Evolutionary conservation across 2,329 filamentous ascomycete species (phyloP).

Genomic region (Pleomassaria siparia): DNA sequence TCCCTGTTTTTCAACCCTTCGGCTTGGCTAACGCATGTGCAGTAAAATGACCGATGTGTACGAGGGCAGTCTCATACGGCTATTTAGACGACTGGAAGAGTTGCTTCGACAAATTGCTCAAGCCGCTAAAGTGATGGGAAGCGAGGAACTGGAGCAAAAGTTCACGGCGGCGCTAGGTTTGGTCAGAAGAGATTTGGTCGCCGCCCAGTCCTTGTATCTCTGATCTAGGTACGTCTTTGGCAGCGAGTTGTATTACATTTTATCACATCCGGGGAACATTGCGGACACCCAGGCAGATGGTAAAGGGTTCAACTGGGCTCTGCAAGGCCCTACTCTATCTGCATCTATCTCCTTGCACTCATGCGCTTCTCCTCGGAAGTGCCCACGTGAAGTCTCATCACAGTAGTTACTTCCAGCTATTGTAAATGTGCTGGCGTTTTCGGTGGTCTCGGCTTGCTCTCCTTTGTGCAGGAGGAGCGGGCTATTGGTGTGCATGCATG

Average conservation of each 20-base stretch:
- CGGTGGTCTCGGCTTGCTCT: neutral
- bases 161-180: constrained; percentile 85
- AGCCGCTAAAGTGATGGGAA: constrained; percentile 97
- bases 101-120: constrained; percentile 92
- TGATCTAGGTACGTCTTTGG: constrained; percentile 19
- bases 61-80: constrained; percentile 91
- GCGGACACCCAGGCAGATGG: no score
- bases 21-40: constrained; percentile 8
- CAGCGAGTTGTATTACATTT: neutral
- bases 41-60: constrained; percentile 99
- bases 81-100: constrained; percentile 95
- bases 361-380: no score
- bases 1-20: neutral
- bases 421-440: constrained; percentile 1
- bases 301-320: no score
- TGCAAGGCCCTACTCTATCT: no score
- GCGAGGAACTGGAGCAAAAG: constrained; percentile 86
- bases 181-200: constrained; percentile 90
- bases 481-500: constrained; percentile 7
- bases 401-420: neutral
- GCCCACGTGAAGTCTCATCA: no score
- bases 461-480: constrained; percentile 3
- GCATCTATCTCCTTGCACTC: no score
- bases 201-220: constrained; percentile 89
- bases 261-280: no score